phyloP scores from a whole-genome alignment of 345 rosid species.

The Euphorbia peplus region DNA sequence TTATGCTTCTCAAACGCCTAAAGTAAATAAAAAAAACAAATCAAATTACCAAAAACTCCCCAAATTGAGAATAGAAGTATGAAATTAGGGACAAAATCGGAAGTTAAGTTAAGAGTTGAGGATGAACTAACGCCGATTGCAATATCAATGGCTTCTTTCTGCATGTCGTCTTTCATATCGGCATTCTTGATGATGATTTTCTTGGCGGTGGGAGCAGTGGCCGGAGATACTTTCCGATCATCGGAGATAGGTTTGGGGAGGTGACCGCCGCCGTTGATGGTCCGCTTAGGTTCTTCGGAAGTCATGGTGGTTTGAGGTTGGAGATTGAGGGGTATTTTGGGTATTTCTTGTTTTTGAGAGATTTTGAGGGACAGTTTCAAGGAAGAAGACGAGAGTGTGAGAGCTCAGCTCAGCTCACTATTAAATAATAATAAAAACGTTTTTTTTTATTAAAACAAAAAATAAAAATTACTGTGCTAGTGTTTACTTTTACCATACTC shows the following conservation, averaged over 20 bases:
- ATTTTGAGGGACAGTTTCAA: not conserved
- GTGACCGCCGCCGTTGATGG: slow-evolving; percentile 39
- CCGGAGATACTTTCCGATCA: slow-evolving; percentile 48
- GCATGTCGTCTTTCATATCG: slow-evolving; percentile 97
- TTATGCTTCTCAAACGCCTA: slow-evolving; percentile 79
- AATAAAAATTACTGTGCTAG: too few relatives aligned
- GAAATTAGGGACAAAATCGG: not conserved
- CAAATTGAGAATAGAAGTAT: not conserved
- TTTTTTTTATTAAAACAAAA: too few relatives aligned
- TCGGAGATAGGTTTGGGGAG: slow-evolving; percentile 44
- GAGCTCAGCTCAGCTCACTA: too few relatives aligned
- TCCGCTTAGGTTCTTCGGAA: slow-evolving; percentile 49
- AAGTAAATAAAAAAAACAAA: not conserved
- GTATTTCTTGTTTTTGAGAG: not conserved
- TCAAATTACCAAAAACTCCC: too few relatives aligned
- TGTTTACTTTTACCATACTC: too few relatives aligned
- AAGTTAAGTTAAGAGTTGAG: not conserved
- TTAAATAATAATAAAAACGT: too few relatives aligned
- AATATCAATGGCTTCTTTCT: slow-evolving; percentile 82
- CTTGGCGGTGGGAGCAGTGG: slow-evolving; percentile 40
- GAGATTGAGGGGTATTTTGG: not conserved
- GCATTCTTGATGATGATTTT: slow-evolving; percentile 79
- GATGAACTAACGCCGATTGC: slow-evolving; percentile 57
- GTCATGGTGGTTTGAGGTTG: slow-evolving; percentile 36
- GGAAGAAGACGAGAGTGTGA: not conserved